phyloP scores from a whole-genome alignment of 2,329 filamentous ascomycete species.

The Xylaria sp. region DNA sequence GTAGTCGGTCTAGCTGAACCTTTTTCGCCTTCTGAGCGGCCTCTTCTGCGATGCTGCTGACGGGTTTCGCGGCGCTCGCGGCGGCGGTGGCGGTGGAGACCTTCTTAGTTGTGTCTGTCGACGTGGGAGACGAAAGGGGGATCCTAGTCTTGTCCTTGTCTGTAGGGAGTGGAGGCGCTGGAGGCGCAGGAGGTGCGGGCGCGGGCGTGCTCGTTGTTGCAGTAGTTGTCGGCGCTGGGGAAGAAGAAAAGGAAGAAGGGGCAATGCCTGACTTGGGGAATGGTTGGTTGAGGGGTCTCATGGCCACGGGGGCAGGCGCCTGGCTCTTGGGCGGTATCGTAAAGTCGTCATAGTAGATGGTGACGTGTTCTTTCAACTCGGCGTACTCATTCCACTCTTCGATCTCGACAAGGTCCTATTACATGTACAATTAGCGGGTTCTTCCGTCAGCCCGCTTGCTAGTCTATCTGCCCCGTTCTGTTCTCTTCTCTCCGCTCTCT shows the following conservation, averaged over 20 bases:
- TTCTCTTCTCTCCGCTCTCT: background rate
- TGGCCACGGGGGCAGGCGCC: conserved; percentile 57
- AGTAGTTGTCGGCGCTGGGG: conserved; percentile 39
- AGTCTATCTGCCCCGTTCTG: background rate
- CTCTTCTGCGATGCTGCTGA: conserved; percentile 70
- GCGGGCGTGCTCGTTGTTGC: conserved; percentile 27
- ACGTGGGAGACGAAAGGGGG: conserved; percentile 36
- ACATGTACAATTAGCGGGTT: background rate
- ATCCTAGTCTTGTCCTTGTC: conserved; percentile 47
- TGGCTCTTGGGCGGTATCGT: conserved; percentile 67
- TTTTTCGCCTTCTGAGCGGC: conserved; percentile 72
- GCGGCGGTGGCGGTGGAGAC: conserved; percentile 37
- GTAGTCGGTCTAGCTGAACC: conserved; percentile 62
- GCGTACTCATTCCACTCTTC: conserved; percentile 99
- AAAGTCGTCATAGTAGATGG: conserved; percentile 71
- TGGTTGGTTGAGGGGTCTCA: conserved; percentile 45
- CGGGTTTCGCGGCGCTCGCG: conserved; percentile 49
- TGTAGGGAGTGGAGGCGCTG: conserved; percentile 42
- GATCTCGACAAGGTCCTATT: conserved; percentile 87
- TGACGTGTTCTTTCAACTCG: conserved; percentile 88
- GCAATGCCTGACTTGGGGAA: conserved; percentile 46
- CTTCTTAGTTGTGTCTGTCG: conserved; percentile 30
- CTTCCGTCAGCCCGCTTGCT: conserved; percentile 21
- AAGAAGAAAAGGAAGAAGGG: conserved; percentile 52
- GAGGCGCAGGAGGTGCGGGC: conserved; percentile 44